A percentile compares a stretch with the other conserved stretches of the same genome.
These are phyloP conservation scores for Pythium sp. DNA, from an alignment of 352 stramenopile species.

Conservation along the genomic window DNA sequence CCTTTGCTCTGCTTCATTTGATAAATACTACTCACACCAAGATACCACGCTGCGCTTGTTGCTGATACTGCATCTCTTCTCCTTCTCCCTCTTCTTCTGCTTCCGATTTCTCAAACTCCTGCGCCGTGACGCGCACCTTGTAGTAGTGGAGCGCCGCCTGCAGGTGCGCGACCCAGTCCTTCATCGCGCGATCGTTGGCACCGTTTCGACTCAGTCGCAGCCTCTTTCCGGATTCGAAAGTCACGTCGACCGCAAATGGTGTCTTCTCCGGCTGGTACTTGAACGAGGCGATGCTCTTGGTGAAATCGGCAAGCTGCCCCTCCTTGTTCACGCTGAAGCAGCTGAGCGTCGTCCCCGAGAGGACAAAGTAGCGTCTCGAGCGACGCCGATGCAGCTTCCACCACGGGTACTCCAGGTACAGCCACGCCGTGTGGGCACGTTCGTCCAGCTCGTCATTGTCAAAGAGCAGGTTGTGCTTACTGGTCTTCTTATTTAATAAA, in stretches of 20 bases:
- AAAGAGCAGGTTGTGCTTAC: background rate
- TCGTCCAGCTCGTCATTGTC: conserved; percentile 14
- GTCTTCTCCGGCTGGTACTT: conserved; percentile 14
- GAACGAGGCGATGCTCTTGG: conserved; percentile 20
- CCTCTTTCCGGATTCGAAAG: conserved; percentile 16
- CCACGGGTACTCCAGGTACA: conserved; percentile 38
- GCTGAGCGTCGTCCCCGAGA: conserved; percentile 38
- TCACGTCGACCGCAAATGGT: conserved; percentile 4
- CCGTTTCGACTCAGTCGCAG: conserved; percentile 17
- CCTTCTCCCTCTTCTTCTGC: background rate
- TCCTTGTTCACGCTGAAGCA: conserved; percentile 56
- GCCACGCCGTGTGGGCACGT: conserved; percentile 27
- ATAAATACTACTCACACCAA: background rate
- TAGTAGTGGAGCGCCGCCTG: background rate
- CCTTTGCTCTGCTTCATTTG: background rate
- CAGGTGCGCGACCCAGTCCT: conserved; percentile 11
- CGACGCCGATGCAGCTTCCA: conserved; percentile 27
- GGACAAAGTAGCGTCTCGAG: conserved; percentile 35
- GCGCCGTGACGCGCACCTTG: background rate
- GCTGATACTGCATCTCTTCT: background rate
- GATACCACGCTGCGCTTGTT: background rate
- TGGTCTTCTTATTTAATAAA: conserved; percentile 4
- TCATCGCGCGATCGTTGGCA: background rate
- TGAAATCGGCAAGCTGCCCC: conserved; percentile 34
- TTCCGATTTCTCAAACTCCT: background rate